phyloP scores from a whole-genome alignment of 208 protist species.

The Trichomonas vaginalis region DNA sequence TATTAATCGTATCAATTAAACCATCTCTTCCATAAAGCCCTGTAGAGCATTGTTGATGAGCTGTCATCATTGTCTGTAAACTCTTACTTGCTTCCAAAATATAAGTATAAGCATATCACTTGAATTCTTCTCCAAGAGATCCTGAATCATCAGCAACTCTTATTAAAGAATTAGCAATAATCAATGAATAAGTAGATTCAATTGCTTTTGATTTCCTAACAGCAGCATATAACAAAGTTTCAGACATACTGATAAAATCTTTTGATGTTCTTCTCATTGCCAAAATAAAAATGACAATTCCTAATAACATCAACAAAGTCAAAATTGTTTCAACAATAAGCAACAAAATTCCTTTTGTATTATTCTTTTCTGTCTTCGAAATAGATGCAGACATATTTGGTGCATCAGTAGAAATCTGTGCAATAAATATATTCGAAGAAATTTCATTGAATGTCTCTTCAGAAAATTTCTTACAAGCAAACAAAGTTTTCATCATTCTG shows the following conservation, averaged over 20 bases:
- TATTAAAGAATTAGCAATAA: no score
- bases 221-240: background rate
- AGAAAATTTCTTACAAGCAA: background rate
- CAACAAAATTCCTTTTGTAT: background rate
- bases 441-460: background rate
- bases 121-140: no score
- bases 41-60: background rate
- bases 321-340: background rate
- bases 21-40: background rate
- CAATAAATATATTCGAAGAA: background rate
- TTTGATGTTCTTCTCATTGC: background rate
- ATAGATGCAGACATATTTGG: background rate
- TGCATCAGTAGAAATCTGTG: background rate
- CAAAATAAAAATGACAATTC: background rate
- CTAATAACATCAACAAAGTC: background rate
- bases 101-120: no score
- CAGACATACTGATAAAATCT: background rate
- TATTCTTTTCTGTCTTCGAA: background rate
- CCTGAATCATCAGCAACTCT: no score
- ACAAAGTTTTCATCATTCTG: background rate
- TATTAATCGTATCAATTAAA: background rate
- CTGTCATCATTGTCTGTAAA: no score
- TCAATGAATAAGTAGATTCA: background rate
- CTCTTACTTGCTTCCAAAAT: no score
- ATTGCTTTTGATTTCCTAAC: background rate